These are phyloP conservation scores for Mycena galopus DNA, from an alignment of 768 basidiomycete genomes.

Conservation along the genomic window DNA sequence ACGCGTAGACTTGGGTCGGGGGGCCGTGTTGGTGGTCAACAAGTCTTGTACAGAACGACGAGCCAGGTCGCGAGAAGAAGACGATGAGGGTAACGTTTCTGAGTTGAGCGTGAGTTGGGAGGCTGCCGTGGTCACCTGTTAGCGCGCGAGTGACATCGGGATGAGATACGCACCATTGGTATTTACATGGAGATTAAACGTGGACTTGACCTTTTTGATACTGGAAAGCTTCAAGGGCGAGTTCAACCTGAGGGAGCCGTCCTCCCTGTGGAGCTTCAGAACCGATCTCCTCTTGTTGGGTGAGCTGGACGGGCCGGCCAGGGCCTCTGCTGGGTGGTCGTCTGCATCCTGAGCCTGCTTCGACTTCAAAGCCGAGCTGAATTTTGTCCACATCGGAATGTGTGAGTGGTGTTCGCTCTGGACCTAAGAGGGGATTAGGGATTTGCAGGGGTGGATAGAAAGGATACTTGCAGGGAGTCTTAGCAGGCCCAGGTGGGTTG, in stretches of 20 bases:
- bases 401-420: constrained; percentile 1
- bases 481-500: constrained; percentile 25
- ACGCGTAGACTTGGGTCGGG: constrained; percentile 31
- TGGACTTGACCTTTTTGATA: constrained; percentile 67
- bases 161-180: constrained; percentile 51
- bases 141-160: constrained; percentile 44
- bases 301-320: constrained; percentile 60
- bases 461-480: constrained; percentile 1
- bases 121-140: constrained; percentile 39
- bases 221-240: constrained; percentile 51
- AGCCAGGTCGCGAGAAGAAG: constrained; percentile 6
- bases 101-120: constrained; percentile 38
- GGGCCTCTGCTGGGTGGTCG: constrained; percentile 47
- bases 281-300: constrained; percentile 62
- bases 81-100: constrained; percentile 21
- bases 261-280: constrained; percentile 67
- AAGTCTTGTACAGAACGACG: constrained; percentile 35
- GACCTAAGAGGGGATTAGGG: background rate
- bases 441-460: background rate
- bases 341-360: constrained; percentile 33
- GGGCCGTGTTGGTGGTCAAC: constrained; percentile 17
- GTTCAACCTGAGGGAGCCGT: constrained; percentile 49
- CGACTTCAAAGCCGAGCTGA: constrained; percentile 32
- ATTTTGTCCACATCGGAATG: constrained; percentile 33
- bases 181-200: constrained; percentile 52